A percentile compares a stretch with the other conserved stretches of the same genome.
Evolutionary conservation across 805 yeast species (phyloP).

Genomic region (Myxozyma nipponensis): DNA sequence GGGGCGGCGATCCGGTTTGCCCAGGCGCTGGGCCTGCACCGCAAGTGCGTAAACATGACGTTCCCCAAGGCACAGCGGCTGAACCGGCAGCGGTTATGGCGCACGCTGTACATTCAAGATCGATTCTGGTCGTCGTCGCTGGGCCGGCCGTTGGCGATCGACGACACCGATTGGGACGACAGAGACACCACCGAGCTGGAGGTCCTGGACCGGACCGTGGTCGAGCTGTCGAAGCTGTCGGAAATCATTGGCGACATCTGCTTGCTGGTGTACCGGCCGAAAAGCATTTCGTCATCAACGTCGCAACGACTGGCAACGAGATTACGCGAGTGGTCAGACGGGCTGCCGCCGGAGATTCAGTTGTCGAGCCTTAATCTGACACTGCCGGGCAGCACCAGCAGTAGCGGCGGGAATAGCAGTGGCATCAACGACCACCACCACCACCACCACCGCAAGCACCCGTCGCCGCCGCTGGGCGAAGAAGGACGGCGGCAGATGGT

Average conservation of each 20-base stretch:
- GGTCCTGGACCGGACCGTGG: slow-evolving; percentile 23
- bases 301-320: slow-evolving; percentile 27
- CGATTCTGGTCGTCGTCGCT: slow-evolving; percentile 27
- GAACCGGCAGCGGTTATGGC: slow-evolving; percentile 28
- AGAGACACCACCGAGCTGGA: slow-evolving; percentile 24
- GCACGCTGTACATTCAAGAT: slow-evolving; percentile 30
- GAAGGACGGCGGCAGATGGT: slow-evolving; percentile 29
- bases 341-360: slow-evolving; percentile 27
- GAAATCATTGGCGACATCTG: slow-evolving; percentile 31
- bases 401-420: too few species aligned
- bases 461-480: slow-evolving; percentile 4
- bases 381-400: slow-evolving; percentile 1
- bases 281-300: slow-evolving; percentile 28
- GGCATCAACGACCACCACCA: too few species aligned
- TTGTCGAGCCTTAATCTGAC: slow-evolving; percentile 21
- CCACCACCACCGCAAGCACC: too few species aligned
- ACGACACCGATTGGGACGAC: slow-evolving; percentile 30
- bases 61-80: slow-evolving; percentile 27
- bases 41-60: slow-evolving; percentile 34
- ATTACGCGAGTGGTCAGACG: slow-evolving; percentile 29
- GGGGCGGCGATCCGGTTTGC: slow-evolving; percentile 45
- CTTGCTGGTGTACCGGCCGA: slow-evolving; percentile 28
- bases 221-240: slow-evolving; percentile 25
- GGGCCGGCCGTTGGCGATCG: slow-evolving; percentile 30
- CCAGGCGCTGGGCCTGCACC: slow-evolving; percentile 42